Conservation (phyloP, 495 filamentous ascomycete genomes). For the Talaromyces trachyspermus region DNA sequence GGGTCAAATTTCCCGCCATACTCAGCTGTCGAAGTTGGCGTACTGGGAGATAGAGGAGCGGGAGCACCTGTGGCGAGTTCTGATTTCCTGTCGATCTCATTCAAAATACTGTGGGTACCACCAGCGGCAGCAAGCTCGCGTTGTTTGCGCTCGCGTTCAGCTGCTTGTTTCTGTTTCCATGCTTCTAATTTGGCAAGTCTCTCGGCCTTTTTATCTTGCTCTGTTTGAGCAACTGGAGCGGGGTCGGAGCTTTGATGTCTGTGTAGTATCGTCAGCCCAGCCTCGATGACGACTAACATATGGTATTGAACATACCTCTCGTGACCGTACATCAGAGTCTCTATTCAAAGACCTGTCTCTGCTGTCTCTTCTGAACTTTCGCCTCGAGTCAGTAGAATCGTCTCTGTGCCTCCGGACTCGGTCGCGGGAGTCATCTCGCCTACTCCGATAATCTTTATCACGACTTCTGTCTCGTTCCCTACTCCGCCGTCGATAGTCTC, state of each 20-base stretch:
- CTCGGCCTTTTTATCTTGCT: slow-evolving; percentile 80
- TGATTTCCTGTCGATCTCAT: slow-evolving; percentile 69
- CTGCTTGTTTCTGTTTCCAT: slow-evolving; percentile 84
- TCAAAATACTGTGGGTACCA: slow-evolving; percentile 58
- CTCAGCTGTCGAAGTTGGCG: slow-evolving; percentile 30
- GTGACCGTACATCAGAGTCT: slow-evolving; percentile 35
- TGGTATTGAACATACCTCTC: slow-evolving; percentile 44
- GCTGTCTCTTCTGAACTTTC: slow-evolving; percentile 61
- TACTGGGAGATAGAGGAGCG: slow-evolving; percentile 49
- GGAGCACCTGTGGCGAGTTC: slow-evolving; percentile 43
- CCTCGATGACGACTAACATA: neutral
- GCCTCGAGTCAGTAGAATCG: slow-evolving; percentile 67
- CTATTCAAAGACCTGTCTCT: slow-evolving; percentile 44
- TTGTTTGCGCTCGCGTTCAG: slow-evolving; percentile 70
- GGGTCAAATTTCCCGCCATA: slow-evolving; percentile 84
- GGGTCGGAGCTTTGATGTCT: slow-evolving; percentile 38
- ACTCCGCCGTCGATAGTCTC: slow-evolving; percentile 57
- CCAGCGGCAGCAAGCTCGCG: slow-evolving; percentile 55
- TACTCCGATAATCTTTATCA: slow-evolving; percentile 65
- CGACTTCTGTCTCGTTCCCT: slow-evolving; percentile 69
- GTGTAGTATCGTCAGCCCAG: slow-evolving; percentile 3
- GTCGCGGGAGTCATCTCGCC: slow-evolving; percentile 77
- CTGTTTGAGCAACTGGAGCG: slow-evolving; percentile 52
- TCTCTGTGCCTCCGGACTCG: slow-evolving; percentile 61
- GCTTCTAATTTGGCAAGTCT: slow-evolving; percentile 77